Conservation (phyloP, 129 eudicot genomes). For the Arctium lappa region DNA sequence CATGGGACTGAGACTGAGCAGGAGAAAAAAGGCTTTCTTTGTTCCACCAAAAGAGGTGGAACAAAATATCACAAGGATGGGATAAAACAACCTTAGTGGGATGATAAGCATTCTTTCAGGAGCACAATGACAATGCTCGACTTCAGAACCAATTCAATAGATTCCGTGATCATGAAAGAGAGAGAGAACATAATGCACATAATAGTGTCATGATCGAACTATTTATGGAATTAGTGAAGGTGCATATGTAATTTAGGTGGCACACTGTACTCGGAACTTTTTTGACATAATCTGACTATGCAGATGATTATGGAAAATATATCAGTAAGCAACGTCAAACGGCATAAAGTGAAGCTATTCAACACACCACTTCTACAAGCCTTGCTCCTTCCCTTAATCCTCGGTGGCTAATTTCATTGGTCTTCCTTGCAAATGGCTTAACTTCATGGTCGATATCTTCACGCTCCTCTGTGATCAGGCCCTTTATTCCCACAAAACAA, state of each 20-base stretch:
- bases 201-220: no score
- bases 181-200: no score
- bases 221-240: no score
- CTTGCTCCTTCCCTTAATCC: conserved; percentile 87
- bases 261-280: neutral
- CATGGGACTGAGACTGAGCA: no score
- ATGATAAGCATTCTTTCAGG: no score
- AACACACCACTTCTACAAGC: conserved; percentile 84
- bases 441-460: conserved; percentile 67
- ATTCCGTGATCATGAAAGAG: no score
- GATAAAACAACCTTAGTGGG: no score
- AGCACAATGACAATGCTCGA: no score
- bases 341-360: neutral
- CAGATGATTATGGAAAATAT: neutral
- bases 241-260: neutral
- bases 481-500: conserved; percentile 40
- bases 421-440: conserved; percentile 77
- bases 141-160: no score
- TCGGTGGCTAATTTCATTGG: conserved; percentile 58
- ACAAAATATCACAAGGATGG: no score
- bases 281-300: neutral
- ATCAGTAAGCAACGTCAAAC: neutral
- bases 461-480: conserved; percentile 86
- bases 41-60: no score
- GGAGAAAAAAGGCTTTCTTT: no score